Evolutionary conservation across 169 alveolate genomes (phyloP).

Genomic region (Babesia sp.): DNA sequence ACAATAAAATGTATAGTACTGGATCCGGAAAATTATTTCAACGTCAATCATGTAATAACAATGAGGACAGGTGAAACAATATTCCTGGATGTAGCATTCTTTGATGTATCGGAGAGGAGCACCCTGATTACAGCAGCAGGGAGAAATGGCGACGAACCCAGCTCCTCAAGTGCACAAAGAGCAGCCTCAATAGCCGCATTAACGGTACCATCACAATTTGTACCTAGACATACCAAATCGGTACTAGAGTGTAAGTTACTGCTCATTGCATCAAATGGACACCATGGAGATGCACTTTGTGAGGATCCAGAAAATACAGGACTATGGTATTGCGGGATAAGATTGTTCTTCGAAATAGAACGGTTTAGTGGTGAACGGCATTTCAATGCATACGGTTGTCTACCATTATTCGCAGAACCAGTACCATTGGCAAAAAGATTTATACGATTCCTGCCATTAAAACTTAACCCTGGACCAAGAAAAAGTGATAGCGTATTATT

Average conservation of each 20-base stretch:
- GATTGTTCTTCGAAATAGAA: constrained; percentile 61
- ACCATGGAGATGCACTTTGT: background rate
- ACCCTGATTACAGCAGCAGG: background rate
- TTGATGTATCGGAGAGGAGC: constrained; percentile 10
- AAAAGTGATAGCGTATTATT: constrained; percentile 34
- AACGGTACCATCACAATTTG: constrained; percentile 1
- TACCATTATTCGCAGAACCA: constrained; percentile 62
- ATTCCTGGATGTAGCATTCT: constrained; percentile 53
- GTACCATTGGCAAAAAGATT: constrained; percentile 18
- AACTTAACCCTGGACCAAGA: constrained; percentile 14
- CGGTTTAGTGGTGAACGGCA: constrained; percentile 13
- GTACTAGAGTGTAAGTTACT: constrained; percentile 49
- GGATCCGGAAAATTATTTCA: constrained; percentile 40
- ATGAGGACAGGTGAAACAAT: constrained; percentile 48
- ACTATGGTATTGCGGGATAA: constrained; percentile 55
- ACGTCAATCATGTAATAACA: constrained; percentile 48
- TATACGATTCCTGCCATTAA: constrained; percentile 45
- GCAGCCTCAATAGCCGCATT: background rate
- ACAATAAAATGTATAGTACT: constrained; percentile 53
- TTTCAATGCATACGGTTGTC: constrained; percentile 45
- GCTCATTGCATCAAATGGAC: constrained; percentile 9
- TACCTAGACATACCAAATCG: background rate
- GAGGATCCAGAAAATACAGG: constrained; percentile 2
- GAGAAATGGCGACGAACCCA: background rate
- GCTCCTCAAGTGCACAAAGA: background rate